Conservation (phyloP, 2,329 filamentous ascomycete genomes). For the Aspergillus tamarii region DNA sequence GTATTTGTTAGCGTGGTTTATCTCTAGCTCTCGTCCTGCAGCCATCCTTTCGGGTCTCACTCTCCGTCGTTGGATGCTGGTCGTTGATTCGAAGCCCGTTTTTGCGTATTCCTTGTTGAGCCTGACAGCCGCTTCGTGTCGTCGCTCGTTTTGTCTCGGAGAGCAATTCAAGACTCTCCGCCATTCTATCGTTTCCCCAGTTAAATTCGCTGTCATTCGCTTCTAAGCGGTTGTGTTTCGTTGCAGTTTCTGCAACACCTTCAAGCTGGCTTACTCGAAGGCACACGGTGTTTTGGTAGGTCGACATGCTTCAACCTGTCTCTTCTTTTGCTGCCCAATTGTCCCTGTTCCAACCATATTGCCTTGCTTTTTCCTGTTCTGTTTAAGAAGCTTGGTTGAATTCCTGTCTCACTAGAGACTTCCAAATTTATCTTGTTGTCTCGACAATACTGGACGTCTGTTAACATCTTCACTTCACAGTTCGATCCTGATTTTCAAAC, state of each 20-base stretch:
- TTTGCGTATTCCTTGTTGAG: slow-evolving; percentile 34
- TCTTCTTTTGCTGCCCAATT: slow-evolving; percentile 30
- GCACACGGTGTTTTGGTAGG: slow-evolving; percentile 50
- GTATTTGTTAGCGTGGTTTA: slow-evolving; percentile 27
- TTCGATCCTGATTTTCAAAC: slow-evolving; percentile 50
- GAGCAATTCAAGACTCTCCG: slow-evolving; percentile 36
- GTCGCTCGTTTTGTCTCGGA: slow-evolving; percentile 52
- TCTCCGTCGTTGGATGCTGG: slow-evolving; percentile 29
- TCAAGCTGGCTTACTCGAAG: slow-evolving; percentile 55
- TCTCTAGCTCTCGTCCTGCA: slow-evolving; percentile 33
- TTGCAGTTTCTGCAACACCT: slow-evolving; percentile 51
- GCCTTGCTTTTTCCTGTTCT: slow-evolving; percentile 4
- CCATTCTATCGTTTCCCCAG: slow-evolving; percentile 42
- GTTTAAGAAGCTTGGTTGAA: slow-evolving; percentile 22
- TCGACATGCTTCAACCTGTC: slow-evolving; percentile 21
- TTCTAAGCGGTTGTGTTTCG: slow-evolving; percentile 45
- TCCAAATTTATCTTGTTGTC: slow-evolving; percentile 7
- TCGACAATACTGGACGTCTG: slow-evolving; percentile 14
- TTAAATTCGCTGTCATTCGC: slow-evolving; percentile 52
- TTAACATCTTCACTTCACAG: slow-evolving; percentile 28
- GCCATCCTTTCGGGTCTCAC: slow-evolving; percentile 35
- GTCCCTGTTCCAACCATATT: slow-evolving; percentile 2
- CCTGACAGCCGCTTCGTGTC: slow-evolving; percentile 39
- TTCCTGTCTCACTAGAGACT: slow-evolving; percentile 23
- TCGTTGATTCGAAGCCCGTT: slow-evolving; percentile 41